Conservation (phyloP, 768 basidiomycete species). For the Lactarius akahatsu region DNA sequence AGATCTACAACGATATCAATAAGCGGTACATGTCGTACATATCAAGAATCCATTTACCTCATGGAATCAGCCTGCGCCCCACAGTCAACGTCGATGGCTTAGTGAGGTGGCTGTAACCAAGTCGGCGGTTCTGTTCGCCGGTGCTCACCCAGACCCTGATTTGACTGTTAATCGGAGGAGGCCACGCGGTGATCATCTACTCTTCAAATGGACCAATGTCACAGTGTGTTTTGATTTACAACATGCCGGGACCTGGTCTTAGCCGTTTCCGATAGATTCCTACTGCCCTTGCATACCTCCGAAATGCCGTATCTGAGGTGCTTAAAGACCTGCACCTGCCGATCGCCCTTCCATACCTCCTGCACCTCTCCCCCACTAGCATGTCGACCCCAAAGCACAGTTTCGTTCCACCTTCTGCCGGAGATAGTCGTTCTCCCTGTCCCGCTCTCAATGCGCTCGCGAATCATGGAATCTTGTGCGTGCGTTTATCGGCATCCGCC, state of each 20-base stretch:
- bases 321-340: slow-evolving; percentile 3
- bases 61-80: background rate
- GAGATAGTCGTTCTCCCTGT: slow-evolving; percentile 65
- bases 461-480: slow-evolving; percentile 66
- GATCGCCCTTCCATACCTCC: background rate
- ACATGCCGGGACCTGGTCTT: background rate
- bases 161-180: background rate
- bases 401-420: slow-evolving; percentile 12
- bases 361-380: background rate
- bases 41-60: background rate
- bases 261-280: background rate
- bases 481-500: slow-evolving; percentile 38
- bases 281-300: too few species aligned
- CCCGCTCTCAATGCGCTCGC: slow-evolving; percentile 74
- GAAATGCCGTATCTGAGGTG: background rate
- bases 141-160: background rate
- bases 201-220: background rate
- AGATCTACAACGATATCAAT: background rate
- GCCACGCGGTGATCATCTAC: background rate
- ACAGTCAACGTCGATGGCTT: background rate
- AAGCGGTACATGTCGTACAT: background rate
- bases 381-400: slow-evolving; percentile 8
- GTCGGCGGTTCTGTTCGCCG: slow-evolving; percentile 18
- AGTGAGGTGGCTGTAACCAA: background rate
- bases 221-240: background rate